Conservation (phyloP, 208 protist genomes). For the Perkinsela sp. region DNA sequence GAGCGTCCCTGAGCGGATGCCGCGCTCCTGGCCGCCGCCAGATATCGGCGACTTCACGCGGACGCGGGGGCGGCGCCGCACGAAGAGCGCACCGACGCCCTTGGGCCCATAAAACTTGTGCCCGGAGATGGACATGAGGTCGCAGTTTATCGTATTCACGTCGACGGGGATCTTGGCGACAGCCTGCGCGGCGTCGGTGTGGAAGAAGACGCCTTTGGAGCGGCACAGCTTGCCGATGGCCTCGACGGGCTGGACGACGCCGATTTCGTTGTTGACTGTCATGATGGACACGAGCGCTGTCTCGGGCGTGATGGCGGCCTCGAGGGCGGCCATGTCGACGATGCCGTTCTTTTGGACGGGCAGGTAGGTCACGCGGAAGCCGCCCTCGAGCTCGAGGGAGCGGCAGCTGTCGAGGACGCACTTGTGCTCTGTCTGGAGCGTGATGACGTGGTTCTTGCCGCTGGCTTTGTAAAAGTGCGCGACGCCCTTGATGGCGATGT, state of each 20-base stretch:
- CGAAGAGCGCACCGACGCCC: constrained; percentile 57
- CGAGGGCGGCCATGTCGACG: constrained; percentile 69
- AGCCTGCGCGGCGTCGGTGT: constrained; percentile 87
- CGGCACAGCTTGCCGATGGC: constrained; percentile 85
- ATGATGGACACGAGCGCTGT: constrained; percentile 91
- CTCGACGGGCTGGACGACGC: constrained; percentile 80
- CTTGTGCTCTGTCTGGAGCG: constrained; percentile 93
- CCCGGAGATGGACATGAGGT: constrained; percentile 84
- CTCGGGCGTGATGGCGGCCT: constrained; percentile 60
- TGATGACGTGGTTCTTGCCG: constrained; percentile 90
- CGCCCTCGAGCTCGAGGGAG: constrained; percentile 68
- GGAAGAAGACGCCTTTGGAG: constrained; percentile 79
- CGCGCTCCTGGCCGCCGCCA: constrained; percentile 94
- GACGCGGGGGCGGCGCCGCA: constrained; percentile 74
- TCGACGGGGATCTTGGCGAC: constrained; percentile 89
- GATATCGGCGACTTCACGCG: constrained; percentile 80
- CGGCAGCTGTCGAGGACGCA: constrained; percentile 95
- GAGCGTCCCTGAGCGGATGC: constrained; percentile 76
- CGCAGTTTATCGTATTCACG: constrained; percentile 82
- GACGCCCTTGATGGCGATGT: constrained; percentile 93
- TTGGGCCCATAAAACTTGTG: constrained; percentile 96
- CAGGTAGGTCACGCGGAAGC: constrained; percentile 87
- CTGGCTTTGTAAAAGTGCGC: constrained; percentile 81
- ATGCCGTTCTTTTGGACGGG: constrained; percentile 84
- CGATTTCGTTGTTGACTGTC: constrained; percentile 96